Conservation (phyloP, 148 eudicot genomes). For the Polygonum maritimum region DNA sequence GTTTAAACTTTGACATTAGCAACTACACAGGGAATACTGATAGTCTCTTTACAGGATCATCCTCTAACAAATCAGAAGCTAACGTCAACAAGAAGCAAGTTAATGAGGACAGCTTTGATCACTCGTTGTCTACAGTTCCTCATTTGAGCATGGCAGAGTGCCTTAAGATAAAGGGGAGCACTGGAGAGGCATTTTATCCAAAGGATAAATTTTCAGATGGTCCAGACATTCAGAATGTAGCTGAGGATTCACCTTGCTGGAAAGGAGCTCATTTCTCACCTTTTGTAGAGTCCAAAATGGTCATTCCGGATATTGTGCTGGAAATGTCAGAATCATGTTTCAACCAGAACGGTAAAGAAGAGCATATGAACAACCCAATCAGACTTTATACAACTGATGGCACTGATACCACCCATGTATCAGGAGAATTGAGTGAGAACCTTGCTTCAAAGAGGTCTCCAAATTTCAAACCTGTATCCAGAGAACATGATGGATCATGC, state of each 20-base stretch:
- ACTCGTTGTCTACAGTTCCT: constrained; percentile 20
- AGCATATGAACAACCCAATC: constrained; percentile 13
- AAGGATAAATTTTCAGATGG: constrained; percentile 35
- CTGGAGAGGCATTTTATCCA: constrained; percentile 25
- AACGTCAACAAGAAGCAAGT: constrained; percentile 13
- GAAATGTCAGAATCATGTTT: constrained; percentile 23
- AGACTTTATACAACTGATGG: background rate
- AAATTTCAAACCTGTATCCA: constrained; percentile 9
- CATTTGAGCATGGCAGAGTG: constrained; percentile 26
- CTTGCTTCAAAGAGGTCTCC: constrained; percentile 19
- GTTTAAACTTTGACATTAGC: constrained; percentile 15
- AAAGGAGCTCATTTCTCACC: constrained; percentile 61
- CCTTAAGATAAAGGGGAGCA: constrained; percentile 21
- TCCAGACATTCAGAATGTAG: constrained; percentile 43
- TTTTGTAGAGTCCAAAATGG: constrained; percentile 24
- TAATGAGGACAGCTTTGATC: constrained; percentile 16
- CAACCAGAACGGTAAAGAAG: constrained; percentile 22
- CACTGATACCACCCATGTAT: constrained; percentile 2
- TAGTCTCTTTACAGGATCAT: constrained; percentile 20
- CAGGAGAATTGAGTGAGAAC: constrained; percentile 13
- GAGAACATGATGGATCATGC: constrained; percentile 14
- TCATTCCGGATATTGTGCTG: constrained; percentile 18
- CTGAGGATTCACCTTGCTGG: constrained; percentile 98
- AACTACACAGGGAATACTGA: constrained; percentile 21
- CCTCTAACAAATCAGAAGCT: constrained; percentile 28